Percentiles rank a stretch among this genome's conserved stretches.
These are phyloP conservation scores for Fusarium sp. DNA, from an alignment of 2,329 filamentous ascomycete genomes.

Conservation along the genomic window DNA sequence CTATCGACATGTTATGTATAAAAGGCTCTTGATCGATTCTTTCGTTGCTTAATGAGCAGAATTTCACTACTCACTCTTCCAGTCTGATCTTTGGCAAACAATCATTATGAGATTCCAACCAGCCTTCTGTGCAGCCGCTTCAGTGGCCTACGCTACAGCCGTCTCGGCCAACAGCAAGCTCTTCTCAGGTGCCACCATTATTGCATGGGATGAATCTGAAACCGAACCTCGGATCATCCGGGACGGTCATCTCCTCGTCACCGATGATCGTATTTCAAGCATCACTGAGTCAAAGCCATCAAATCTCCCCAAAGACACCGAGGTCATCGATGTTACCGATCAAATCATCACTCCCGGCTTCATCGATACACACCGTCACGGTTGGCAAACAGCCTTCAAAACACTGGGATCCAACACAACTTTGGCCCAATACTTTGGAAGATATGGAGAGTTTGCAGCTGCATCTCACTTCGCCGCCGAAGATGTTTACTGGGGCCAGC, in stretches of 20 bases:
- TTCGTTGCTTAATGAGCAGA: background rate
- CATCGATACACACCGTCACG: constrained; percentile 68
- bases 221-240: constrained; percentile 6
- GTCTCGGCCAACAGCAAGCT: constrained; percentile 6
- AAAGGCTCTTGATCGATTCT: background rate
- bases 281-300: constrained; percentile 8
- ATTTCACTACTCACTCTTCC: background rate
- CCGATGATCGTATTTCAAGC: constrained; percentile 13
- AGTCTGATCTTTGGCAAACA: background rate
- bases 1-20: background rate
- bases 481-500: constrained; percentile 62
- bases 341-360: constrained; percentile 69
- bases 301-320: constrained; percentile 39
- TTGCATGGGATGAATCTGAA: constrained; percentile 26
- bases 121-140: background rate
- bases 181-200: constrained; percentile 30
- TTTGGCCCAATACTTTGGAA: constrained; percentile 61
- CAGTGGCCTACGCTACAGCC: background rate
- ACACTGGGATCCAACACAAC: constrained; percentile 66
- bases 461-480: constrained; percentile 54
- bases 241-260: constrained; percentile 13
- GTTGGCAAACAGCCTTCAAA: constrained; percentile 69
- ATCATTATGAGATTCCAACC: background rate
- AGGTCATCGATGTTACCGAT: constrained; percentile 62
- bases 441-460: constrained; percentile 55